These are phyloP conservation scores for Prorocentrum cordatum DNA, from an alignment of 169 alveolate species.

Conservation along the genomic window DNA sequence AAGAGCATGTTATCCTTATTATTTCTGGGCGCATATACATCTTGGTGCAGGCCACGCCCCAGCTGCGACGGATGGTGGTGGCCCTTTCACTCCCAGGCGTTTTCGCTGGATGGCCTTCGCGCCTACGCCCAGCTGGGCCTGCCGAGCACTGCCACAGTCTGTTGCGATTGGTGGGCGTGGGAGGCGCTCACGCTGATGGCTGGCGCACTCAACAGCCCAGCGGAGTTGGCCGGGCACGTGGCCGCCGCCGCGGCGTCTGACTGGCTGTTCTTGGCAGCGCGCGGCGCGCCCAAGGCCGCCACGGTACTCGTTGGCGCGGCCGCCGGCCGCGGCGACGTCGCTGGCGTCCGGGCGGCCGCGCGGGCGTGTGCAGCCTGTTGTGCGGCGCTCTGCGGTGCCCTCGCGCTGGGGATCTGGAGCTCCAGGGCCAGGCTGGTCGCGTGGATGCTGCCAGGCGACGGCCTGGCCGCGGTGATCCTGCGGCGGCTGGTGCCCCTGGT, in stretches of 20 bases:
- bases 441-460: neutral
- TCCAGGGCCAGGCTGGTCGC: too few relatives aligned
- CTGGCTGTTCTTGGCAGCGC: conserved; percentile 43
- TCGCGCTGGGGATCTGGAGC: too few relatives aligned
- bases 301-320: conserved; percentile 49
- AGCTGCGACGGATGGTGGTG: too few relatives aligned
- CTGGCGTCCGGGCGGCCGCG: neutral
- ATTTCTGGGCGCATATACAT: too few relatives aligned
- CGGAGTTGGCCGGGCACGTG: conserved; percentile 27
- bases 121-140: too few relatives aligned
- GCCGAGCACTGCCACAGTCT: too few relatives aligned
- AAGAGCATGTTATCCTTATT: too few relatives aligned
- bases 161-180: conserved; percentile 41
- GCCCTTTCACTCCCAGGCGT: too few relatives aligned
- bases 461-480: conserved; percentile 1
- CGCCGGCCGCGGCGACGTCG: conserved; percentile 2
- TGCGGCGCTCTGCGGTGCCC: too few relatives aligned
- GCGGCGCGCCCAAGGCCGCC: conserved; percentile 58
- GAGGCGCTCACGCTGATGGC: conserved; percentile 27
- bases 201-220: neutral
- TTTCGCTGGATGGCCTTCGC: too few relatives aligned
- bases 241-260: conserved; percentile 24
- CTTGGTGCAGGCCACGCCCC: too few relatives aligned
- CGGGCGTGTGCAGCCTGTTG: neutral
- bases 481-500: conserved; percentile 1